These are phyloP conservation scores for Haematococcus sp. DNA, from an alignment of 139 green algal species.

Conservation along the genomic window DNA sequence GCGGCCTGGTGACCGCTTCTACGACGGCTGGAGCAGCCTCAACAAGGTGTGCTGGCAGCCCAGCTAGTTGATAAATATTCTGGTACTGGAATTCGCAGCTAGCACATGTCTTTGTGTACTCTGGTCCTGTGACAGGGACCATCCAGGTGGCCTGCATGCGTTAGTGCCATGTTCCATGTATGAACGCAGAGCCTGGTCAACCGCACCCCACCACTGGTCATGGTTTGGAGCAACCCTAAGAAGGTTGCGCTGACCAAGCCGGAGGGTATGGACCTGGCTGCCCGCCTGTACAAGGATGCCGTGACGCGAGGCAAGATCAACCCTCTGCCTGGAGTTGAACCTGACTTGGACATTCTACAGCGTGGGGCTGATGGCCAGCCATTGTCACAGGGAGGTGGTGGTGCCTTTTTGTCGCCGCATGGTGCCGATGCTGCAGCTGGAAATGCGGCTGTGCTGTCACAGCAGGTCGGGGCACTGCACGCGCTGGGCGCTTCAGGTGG, in stretches of 20 bases:
- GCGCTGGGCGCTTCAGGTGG: no score
- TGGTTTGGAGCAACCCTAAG: slow-evolving; percentile 38
- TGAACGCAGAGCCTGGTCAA: slow-evolving; percentile 37
- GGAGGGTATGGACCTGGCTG: slow-evolving; percentile 47
- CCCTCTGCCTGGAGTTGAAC: slow-evolving; percentile 10
- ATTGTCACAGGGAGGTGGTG: no score
- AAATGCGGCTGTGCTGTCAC: no score
- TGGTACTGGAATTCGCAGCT: no score
- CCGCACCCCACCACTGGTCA: slow-evolving; percentile 45
- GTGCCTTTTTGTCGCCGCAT: no score
- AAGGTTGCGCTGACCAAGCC: slow-evolving; percentile 40
- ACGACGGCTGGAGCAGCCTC: slow-evolving; percentile 1
- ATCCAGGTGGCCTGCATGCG: no score
- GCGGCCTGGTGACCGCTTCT: not conserved
- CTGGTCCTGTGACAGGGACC: no score
- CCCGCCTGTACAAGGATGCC: slow-evolving; percentile 53
- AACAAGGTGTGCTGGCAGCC: not conserved
- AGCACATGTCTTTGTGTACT: no score
- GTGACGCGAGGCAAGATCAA: slow-evolving; percentile 22
- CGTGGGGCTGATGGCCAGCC: not conserved
- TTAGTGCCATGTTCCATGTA: not conserved
- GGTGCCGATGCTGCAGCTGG: no score
- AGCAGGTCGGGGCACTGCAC: no score
- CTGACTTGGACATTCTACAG: not conserved
- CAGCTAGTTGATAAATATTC: no score